phyloP scores from a whole-genome alignment of 371 early-diverging fungal species.

The Entomophthora muscae region DNA sequence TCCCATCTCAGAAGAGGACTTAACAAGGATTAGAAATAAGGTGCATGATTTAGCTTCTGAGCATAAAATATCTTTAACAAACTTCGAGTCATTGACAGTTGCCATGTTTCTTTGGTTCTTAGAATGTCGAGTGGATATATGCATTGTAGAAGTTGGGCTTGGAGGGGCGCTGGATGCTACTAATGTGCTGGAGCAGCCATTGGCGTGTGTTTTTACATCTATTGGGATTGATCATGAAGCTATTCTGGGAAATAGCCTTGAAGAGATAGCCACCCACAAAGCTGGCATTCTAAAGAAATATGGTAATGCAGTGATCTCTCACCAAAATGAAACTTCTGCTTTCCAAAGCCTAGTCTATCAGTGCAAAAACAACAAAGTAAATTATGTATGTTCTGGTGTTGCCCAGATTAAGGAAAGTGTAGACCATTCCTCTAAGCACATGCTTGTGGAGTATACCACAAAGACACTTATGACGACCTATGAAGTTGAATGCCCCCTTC shows the following conservation, averaged over 20 bases:
- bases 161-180: slow-evolving; percentile 77
- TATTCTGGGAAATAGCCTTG: slow-evolving; percentile 52
- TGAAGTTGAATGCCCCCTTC: slow-evolving; percentile 29
- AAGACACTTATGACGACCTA: slow-evolving; percentile 1
- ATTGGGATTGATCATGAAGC: slow-evolving; percentile 63
- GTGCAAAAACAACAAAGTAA: slow-evolving; percentile 18
- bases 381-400: slow-evolving; percentile 14
- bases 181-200: slow-evolving; percentile 44
- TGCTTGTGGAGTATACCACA: background rate
- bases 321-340: slow-evolving; percentile 23
- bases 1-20: slow-evolving; percentile 52
- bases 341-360: slow-evolving; percentile 16
- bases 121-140: slow-evolving; percentile 38
- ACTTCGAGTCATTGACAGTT: slow-evolving; percentile 72
- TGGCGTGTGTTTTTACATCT: slow-evolving; percentile 56
- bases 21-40: slow-evolving; percentile 35
- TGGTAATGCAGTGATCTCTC: slow-evolving; percentile 28
- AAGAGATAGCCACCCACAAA: slow-evolving; percentile 81
- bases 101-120: slow-evolving; percentile 32
- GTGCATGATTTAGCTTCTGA: slow-evolving; percentile 17
- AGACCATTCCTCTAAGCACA: background rate
- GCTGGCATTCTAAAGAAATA: slow-evolving; percentile 69
- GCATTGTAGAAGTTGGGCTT: slow-evolving; percentile 65
- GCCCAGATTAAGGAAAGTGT: slow-evolving; percentile 4
- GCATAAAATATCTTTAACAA: slow-evolving; percentile 37